These are phyloP conservation scores for Corinectria fuckeliana DNA, from an alignment of 2,329 filamentous ascomycete genomes.

Conservation along the genomic window DNA sequence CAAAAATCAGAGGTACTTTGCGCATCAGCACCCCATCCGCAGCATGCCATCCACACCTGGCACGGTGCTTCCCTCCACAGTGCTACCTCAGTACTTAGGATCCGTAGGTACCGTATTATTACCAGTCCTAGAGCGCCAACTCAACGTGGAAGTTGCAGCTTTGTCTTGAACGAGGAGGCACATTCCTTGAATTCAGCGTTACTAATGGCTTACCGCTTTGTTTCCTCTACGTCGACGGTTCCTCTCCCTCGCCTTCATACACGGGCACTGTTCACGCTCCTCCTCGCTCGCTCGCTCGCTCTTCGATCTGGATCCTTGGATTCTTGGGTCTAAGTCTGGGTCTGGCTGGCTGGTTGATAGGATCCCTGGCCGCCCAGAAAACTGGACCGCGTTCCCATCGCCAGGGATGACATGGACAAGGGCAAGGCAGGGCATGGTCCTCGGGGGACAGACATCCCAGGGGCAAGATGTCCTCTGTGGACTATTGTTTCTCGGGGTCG, in stretches of 20 bases:
- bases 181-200: not conserved
- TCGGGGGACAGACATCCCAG: conserved; percentile 19
- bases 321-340: conserved; percentile 9
- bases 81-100: not conserved
- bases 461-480: conserved; percentile 13
- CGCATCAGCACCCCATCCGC: too few relatives aligned
- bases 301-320: conserved; percentile 14
- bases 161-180: not conserved
- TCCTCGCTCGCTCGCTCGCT: conserved; percentile 6
- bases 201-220: not conserved
- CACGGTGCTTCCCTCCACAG: not conserved
- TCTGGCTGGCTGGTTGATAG: conserved; percentile 14
- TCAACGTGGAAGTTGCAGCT: not conserved
- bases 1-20: not conserved
- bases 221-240: not conserved
- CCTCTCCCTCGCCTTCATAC: not conserved
- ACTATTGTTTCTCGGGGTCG: conserved; percentile 22
- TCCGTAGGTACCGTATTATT: not conserved
- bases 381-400: conserved; percentile 26
- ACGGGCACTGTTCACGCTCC: not conserved
- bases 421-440: conserved; percentile 19
- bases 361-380: conserved; percentile 27
- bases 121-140: not conserved
- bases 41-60: not conserved
- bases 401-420: conserved; percentile 27